These are phyloP conservation scores for Chlamydomonas sp. DNA, from an alignment of 139 green algal species.

Conservation along the genomic window DNA sequence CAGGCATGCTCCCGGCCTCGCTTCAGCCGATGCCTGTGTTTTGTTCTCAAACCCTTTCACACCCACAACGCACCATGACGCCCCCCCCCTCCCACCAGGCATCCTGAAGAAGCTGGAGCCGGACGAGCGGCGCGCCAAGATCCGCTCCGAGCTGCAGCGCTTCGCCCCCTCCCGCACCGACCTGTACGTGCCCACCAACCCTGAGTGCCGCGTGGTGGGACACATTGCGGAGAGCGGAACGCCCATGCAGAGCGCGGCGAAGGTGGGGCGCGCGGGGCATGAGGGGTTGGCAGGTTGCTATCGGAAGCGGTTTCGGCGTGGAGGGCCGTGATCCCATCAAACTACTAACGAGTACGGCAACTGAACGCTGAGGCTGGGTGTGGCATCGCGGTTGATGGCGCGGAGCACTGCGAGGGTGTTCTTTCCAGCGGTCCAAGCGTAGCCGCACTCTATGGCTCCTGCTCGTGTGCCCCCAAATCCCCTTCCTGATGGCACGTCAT, in stretches of 20 bases:
- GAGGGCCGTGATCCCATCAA: too few species aligned
- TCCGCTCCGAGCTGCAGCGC: constrained; percentile 61
- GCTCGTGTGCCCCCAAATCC: not conserved
- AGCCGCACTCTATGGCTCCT: not conserved
- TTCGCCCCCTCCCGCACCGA: constrained; percentile 61
- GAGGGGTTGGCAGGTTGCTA: too few species aligned
- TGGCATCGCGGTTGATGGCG: too few species aligned
- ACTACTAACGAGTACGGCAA: too few species aligned
- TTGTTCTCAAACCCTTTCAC: too few species aligned
- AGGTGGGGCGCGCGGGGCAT: constrained; percentile 52
- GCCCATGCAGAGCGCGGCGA: constrained; percentile 90
- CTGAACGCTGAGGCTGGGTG: too few species aligned
- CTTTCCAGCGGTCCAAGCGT: too few species aligned
- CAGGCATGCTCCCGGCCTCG: too few species aligned
- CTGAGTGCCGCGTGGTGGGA: constrained; percentile 70
- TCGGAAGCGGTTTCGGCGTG: not conserved
- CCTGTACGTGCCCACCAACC: constrained; percentile 94
- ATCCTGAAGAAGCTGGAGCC: constrained; percentile 70
- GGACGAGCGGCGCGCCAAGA: constrained; percentile 66
- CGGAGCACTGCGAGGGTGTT: too few species aligned
- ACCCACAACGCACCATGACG: too few species aligned
- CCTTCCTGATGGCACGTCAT: not conserved
- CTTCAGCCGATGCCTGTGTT: too few species aligned
- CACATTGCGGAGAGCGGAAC: constrained; percentile 72
- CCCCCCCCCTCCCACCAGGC: constrained; percentile 34